phyloP scores from a whole-genome alignment of 2,329 filamentous ascomycete species.

The Penicillium sp. region DNA sequence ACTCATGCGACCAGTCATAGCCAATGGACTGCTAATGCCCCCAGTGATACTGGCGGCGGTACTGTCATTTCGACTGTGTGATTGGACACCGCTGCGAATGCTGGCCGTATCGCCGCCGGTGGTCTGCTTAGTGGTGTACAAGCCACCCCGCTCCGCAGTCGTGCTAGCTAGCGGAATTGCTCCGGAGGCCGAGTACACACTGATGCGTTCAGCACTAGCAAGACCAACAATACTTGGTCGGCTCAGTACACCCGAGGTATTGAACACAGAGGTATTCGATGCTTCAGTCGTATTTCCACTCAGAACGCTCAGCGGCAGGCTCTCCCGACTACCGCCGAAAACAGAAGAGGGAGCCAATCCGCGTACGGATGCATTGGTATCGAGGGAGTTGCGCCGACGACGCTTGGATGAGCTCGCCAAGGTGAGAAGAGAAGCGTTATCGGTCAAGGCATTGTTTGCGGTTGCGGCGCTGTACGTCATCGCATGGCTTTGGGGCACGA shows the following conservation, averaged over 20 bases:
- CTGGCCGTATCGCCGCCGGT: constrained; percentile 60
- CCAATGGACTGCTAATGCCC: constrained; percentile 53
- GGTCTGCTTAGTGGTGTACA: constrained; percentile 57
- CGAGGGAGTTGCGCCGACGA: constrained; percentile 54
- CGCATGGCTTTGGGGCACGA: constrained; percentile 44
- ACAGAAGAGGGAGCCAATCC: constrained; percentile 56
- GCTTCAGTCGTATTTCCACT: constrained; percentile 45
- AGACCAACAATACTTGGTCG: constrained; percentile 48
- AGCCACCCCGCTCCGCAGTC: constrained; percentile 68
- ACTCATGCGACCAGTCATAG: constrained; percentile 35
- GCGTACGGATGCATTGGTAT: constrained; percentile 58
- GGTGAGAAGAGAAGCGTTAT: constrained; percentile 58
- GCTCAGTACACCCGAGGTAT: constrained; percentile 33
- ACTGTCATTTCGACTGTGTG: constrained; percentile 73
- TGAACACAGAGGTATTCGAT: constrained; percentile 36
- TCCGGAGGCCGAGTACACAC: constrained; percentile 68
- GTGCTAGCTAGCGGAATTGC: constrained; percentile 48
- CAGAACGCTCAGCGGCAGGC: constrained; percentile 54
- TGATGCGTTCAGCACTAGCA: constrained; percentile 52
- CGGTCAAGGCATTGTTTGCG: constrained; percentile 55
- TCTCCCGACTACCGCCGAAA: constrained; percentile 57
- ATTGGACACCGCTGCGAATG: constrained; percentile 65
- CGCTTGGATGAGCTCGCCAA: constrained; percentile 58
- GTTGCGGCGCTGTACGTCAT: constrained; percentile 54
- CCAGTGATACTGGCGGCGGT: constrained; percentile 63